Base-by-base conservation (phyloP, 2,329 filamentous ascomycete species). In the Spiromastix sp. region DNA sequence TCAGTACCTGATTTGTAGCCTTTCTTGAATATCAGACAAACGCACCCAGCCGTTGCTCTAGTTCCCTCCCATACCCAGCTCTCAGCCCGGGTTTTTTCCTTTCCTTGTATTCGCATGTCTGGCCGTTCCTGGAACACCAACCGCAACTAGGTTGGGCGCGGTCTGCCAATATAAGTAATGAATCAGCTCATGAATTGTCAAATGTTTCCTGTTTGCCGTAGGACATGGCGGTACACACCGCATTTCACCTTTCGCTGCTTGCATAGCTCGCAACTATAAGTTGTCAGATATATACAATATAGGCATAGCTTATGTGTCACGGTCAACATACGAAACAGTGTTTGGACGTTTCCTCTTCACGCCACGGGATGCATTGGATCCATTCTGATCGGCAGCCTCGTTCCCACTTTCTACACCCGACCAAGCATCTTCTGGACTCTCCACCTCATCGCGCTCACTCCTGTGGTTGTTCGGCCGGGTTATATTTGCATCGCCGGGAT, bases 21-120 rank as follows among this genome's bases (percentile, higher is more conserved):
- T 8, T 31, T 22, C 7, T 12, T 10, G n/a, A 17, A 34, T 31
- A 32, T 8, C n/a, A 12, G 6, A 32, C 9, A 17, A 12, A 38
- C 51, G 30, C 51, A 63, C 60, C 59, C 26, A 85, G 69, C 24
- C 81, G 72, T 48, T 82, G 77, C 55, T 85, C 80, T 18, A 85
- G 61, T 56, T 85, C 80, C 37, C 79, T 72, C 11, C 80, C 80
- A 54, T 85, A 85, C 2, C 74, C 76, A 45, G 75, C 71, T 17
- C 72, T 62, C 26, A 72, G 64, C 2, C 79, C 79, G 6, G 79
- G 77, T 52, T 81, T 82, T 59, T 81, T 81, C 29, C 79, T 67
- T 48, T 81, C 78, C 40, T 74, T 74, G 51, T 83, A 83, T 52
- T 80, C 74, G 51, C 79, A 83, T 24, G 67, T 47, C 44, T 79